Evolutionary conservation across 73 alveolate species (phyloP), one percentile per base, ranked within the genome.

Genomic region (Halteria grandinella): DNA sequence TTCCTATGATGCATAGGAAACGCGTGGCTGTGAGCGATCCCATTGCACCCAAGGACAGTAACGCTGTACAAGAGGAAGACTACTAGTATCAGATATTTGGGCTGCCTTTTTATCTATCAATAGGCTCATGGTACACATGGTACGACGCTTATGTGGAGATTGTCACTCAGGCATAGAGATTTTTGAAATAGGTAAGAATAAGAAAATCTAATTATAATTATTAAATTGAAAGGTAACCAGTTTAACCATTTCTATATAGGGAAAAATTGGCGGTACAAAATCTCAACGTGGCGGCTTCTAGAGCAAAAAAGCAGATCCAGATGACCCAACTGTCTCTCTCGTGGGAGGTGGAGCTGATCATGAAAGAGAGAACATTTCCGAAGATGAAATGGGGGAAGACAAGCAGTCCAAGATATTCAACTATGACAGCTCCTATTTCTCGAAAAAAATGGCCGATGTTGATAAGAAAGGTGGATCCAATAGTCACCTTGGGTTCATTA

Each of bases 61-160:
- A 29, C 32, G 39, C 31, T 25, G 33, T 23, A 36, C 37, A 54
- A 51, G 43, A 23, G n/a, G n/a, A n/a, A n/a, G n/a, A n/a, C n/a
- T 8, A 11, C 57, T 47, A 8, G 27, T 4, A 8, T 5, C 18
- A 47, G 31, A 15, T 47, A 7, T n/a, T n/a, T n/a, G 89, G 89
- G 11, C 21, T 50, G 15, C 89, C 89, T 0, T 48, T 66, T 18
- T 40, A 62, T 29, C 27, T 64, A 3, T 40, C 78, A 0, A 12
- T 79, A 20, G 79, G 83, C 1, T 50, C 82, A 4, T 70, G 79
- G 76, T 60, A 62, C 59, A 79, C 89, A 0, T 79, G 89, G 89
- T 49, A 63, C 17, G 82, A 79, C 15, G 75, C 83, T 44, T 79
- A 79, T 51, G 47, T 20, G 15, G 89, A 79, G 25, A 66, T 79